These are phyloP conservation scores for Moringa oleifera DNA, from an alignment of 345 rosid genomes.

Conservation along the genomic window DNA sequence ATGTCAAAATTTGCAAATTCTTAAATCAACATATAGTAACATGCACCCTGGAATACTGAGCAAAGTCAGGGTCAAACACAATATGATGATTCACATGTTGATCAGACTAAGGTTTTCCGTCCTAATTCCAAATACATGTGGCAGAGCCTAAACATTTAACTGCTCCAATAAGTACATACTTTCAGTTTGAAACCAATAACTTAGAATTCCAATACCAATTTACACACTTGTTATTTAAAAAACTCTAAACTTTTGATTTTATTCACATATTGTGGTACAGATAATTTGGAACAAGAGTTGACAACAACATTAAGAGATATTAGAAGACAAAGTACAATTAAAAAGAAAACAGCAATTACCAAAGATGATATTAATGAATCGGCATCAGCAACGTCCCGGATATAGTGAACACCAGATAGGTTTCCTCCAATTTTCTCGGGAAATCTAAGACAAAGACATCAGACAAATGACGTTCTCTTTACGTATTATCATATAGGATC, in stretches of 20 bases:
- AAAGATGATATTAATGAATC: conserved; percentile 71
- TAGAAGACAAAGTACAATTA: not conserved
- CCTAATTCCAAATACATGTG: not conserved
- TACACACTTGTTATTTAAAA: no score
- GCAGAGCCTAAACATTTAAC: not conserved
- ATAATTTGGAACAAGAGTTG: not conserved
- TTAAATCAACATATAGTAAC: conserved; percentile 1
- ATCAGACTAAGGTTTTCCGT: not conserved
- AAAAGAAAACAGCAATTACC: conserved; percentile 38
- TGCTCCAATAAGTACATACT: not conserved
- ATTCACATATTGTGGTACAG: not conserved
- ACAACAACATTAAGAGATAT: not conserved
- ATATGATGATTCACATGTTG: no score
- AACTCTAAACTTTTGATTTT: not conserved
- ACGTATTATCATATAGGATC: not conserved
- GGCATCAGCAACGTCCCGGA: conserved; percentile 91
- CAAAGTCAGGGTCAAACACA: not conserved
- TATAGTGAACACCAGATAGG: conserved; percentile 88
- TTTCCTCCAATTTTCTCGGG: conserved; percentile 92
- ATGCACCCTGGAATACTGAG: not conserved
- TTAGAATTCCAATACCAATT: not conserved
- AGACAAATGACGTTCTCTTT: conserved; percentile 14
- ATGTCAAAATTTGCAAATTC: not conserved
- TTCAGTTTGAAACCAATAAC: not conserved
- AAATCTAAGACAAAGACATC: conserved; percentile 41